Percentiles rank a stretch among this genome's conserved stretches.
phyloP scores from a whole-genome alignment of 2,329 filamentous ascomycete species.

The Phialemoniopsis sp. region DNA sequence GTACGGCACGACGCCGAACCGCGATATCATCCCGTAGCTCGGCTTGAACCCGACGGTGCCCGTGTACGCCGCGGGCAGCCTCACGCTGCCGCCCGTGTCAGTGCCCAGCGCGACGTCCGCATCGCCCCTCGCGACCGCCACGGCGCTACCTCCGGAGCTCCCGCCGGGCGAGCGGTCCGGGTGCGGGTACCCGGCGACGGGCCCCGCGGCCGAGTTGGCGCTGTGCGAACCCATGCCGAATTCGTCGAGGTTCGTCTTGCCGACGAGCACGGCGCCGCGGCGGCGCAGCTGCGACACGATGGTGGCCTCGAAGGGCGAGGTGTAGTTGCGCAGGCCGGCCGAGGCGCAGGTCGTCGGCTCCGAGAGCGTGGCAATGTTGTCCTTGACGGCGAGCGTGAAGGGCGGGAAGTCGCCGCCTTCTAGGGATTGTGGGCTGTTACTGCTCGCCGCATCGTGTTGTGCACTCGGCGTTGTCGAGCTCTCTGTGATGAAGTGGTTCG shows the following conservation, averaged over 20 bases:
- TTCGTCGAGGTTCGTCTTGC: slow-evolving; percentile 87
- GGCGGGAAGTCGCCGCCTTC: too few species aligned
- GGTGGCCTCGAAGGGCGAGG: slow-evolving; percentile 76
- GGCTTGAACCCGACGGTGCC: slow-evolving; percentile 85
- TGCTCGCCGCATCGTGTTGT: too few species aligned
- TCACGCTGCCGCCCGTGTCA: slow-evolving; percentile 86
- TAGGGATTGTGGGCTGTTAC: too few species aligned
- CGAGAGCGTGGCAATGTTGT: slow-evolving; percentile 65
- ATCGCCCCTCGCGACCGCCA: slow-evolving; percentile 65
- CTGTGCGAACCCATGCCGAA: slow-evolving; percentile 34
- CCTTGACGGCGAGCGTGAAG: slow-evolving; percentile 60
- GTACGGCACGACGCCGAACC: slow-evolving; percentile 85
- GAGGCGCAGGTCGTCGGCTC: slow-evolving; percentile 79
- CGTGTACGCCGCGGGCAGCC: slow-evolving; percentile 83
- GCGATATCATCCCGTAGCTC: slow-evolving; percentile 81
- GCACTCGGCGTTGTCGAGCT: too few species aligned
- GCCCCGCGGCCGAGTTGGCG: slow-evolving; percentile 18
- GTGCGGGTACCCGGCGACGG: slow-evolving; percentile 11
- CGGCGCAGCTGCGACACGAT: slow-evolving; percentile 64
- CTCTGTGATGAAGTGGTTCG: too few species aligned
- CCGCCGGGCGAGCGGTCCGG: slow-evolving; percentile 67
- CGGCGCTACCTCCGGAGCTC: slow-evolving; percentile 90
- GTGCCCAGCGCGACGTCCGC: slow-evolving; percentile 73
- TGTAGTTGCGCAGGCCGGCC: slow-evolving; percentile 61
- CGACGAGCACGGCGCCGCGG: slow-evolving; percentile 59